Base-by-base conservation (phyloP, 768 basidiomycete genomes). In the Pisolithus albus region DNA sequence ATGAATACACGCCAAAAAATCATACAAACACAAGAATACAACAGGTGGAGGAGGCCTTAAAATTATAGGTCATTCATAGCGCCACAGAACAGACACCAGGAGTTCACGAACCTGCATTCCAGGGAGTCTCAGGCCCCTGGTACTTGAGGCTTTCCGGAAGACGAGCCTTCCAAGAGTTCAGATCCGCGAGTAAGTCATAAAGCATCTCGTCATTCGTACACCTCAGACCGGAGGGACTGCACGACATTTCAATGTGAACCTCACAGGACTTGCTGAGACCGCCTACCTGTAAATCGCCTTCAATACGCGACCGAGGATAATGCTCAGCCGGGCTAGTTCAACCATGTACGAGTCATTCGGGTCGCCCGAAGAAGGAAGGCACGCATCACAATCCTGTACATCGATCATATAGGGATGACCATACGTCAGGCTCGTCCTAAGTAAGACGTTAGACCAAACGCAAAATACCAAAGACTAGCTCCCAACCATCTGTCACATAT, bases 1-100 rank as follows among this genome's bases (percentile, higher is more conserved):
- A 97, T 94, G 74, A 97, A 98, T 30, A 96, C 92, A 46, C 95
- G 86, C 84, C 92, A 96, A 71, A 96, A 94, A 67, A 98, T 88
- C 83, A 98, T 96, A 59, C 84, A 86, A 41, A 97, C 84, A 62
- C 89, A 92, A 28, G 88, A 81, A 65, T 90, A 93, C 38, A 92
- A 75, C 48, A 97, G 68, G 67, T 96, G 93, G 21, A 99, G 74
- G 50, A 96, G 73, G 39, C 95, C 94, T 90, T 59, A 19, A 19
- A 7, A 10, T 26, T 5, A 26, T 41, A 47, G 37, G 24, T 49
- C 55, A 28, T 56, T 52, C 50, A 46, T 15, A 26, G 18, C 44
- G n/a, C 2, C 32, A 21, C 18, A 40, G 23, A 28, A 37, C 24
- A 34, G 9, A 42, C 47, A 52, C 26, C 34, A 46, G 18, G 43